Evolutionary conservation across 1,284 basidiomycete species (phyloP).

Genomic region (Pseudomicrostroma phylloplanum): DNA sequence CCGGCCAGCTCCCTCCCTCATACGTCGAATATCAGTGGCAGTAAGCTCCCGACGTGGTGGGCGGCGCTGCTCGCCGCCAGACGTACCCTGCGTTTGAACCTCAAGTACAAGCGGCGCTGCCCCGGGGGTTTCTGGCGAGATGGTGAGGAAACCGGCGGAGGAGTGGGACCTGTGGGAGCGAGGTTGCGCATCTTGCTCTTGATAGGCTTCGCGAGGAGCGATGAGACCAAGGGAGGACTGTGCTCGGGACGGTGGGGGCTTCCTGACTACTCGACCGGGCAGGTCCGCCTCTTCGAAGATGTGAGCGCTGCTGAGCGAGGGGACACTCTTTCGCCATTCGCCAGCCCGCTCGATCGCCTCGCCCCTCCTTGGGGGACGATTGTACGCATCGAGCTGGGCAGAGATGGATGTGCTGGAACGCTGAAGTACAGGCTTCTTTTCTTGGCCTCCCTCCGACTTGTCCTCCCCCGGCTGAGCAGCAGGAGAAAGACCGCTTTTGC

Average conservation of each 20-base stretch:
- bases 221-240: not conserved
- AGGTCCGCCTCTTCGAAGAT: not conserved
- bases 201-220: not conserved
- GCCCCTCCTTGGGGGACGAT: too few relatives aligned
- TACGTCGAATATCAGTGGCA: not conserved
- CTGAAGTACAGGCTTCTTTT: not conserved
- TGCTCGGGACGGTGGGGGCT: too few relatives aligned
- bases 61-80: not conserved
- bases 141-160: not conserved
- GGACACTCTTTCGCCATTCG: too few relatives aligned
- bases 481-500: not conserved
- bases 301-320: not conserved
- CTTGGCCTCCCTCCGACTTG: not conserved
- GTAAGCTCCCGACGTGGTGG: not conserved
- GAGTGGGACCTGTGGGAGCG: not conserved
- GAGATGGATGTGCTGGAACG: not conserved
- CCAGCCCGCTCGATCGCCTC: too few relatives aligned
- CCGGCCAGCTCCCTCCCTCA: not conserved
- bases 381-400: not conserved
- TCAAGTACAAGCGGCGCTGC: not conserved
- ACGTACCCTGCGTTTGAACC: too few relatives aligned
- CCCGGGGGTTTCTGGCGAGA: not conserved
- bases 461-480: not conserved
- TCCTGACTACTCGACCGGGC: too few relatives aligned
- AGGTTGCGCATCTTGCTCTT: not conserved